These are phyloP conservation scores for Aschersonia sp. DNA, from an alignment of 2,329 filamentous ascomycete genomes.

Conservation along the genomic window DNA sequence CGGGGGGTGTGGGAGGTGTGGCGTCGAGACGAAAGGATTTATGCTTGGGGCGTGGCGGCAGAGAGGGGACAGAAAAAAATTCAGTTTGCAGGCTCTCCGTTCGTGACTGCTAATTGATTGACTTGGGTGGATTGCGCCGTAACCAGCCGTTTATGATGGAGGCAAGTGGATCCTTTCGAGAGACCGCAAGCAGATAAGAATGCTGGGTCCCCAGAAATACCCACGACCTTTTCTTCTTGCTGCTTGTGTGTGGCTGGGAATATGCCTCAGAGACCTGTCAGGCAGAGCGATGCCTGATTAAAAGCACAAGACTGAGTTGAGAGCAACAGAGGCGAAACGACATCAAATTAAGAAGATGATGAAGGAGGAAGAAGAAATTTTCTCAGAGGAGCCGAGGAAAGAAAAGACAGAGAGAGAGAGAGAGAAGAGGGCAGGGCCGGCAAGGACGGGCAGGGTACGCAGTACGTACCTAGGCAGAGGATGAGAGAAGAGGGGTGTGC, in stretches of 20 bases:
- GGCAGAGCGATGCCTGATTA: conserved; percentile 2
- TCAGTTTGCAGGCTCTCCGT: background rate
- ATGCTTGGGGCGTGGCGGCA: conserved; percentile 2
- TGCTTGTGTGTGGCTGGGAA: conserved; percentile 8
- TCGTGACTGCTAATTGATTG: conserved; percentile 3
- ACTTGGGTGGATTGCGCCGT: conserved; percentile 6
- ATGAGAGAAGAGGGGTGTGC: conserved; percentile 5
- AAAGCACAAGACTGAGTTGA: background rate
- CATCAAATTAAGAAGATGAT: conserved; percentile 2
- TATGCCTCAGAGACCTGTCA: background rate
- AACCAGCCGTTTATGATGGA: conserved; percentile 10
- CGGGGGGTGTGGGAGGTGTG: conserved; percentile 14
- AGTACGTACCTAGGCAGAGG: conserved; percentile 1
- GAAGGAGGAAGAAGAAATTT: conserved; percentile 10
- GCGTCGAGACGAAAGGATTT: background rate
- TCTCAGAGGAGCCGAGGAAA: conserved; percentile 8
- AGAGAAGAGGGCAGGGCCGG: conserved; percentile 4
- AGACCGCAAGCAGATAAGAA: conserved; percentile 12
- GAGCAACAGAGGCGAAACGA: background rate
- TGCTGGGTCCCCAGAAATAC: conserved; percentile 9
- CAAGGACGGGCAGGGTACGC: conserved; percentile 6
- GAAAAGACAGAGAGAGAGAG: conserved; percentile 8
- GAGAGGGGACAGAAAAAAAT: conserved; percentile 1
- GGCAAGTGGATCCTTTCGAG: conserved; percentile 11
- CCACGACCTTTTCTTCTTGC: conserved; percentile 2